Conservation (phyloP, 2,329 filamentous ascomycete species). For the Epicoccum nigrum region DNA sequence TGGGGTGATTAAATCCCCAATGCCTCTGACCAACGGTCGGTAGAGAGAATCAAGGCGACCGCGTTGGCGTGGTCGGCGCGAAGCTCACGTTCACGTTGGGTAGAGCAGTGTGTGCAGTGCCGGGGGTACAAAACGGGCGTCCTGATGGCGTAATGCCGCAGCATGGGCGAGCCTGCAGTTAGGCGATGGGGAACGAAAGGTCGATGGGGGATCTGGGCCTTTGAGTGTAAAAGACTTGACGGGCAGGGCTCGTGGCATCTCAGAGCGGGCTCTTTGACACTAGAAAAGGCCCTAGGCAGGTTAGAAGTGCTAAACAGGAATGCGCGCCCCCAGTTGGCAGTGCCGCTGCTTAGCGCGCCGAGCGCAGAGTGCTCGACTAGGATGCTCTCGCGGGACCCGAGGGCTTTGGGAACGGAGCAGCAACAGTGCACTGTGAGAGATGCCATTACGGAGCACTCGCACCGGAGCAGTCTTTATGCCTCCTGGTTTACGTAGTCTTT, state of each 20-base stretch:
- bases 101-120: conserved; percentile 22
- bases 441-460: not conserved
- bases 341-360: conserved; percentile 15
- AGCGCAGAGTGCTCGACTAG: conserved; percentile 17
- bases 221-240: conserved; percentile 32
- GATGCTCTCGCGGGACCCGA: conserved; percentile 5
- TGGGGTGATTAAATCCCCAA: conserved; percentile 16
- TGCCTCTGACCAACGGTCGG: conserved; percentile 6
- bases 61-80: conserved; percentile 19
- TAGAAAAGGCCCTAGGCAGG: conserved; percentile 36
- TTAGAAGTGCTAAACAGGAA: conserved; percentile 32
- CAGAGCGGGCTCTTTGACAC: conserved; percentile 29
- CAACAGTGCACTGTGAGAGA: not conserved
- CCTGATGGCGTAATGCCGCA: conserved; percentile 32
- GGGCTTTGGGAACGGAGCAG: conserved; percentile 6
- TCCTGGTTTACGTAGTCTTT: no score
- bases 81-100: conserved; percentile 24
- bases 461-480: not conserved
- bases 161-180: conserved; percentile 26
- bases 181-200: conserved; percentile 25
- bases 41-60: conserved; percentile 1
- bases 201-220: conserved; percentile 32
- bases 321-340: conserved; percentile 15
- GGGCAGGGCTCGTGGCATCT: conserved; percentile 32
- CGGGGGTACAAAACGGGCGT: conserved; percentile 19